Base-by-base conservation (phyloP, 2,329 filamentous ascomycete genomes). In the Dothistroma septosporum region DNA sequence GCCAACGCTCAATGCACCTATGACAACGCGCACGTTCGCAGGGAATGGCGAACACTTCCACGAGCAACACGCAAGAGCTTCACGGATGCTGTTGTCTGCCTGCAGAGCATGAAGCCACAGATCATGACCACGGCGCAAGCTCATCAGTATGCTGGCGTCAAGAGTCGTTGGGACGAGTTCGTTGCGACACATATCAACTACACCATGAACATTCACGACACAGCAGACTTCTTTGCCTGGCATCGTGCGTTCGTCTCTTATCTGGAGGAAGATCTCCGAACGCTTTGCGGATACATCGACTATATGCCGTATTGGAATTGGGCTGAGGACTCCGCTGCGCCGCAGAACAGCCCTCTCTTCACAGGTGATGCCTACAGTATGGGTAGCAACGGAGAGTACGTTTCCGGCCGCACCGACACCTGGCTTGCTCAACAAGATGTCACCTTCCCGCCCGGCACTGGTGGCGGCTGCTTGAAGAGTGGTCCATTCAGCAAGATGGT, bases 381-480 rank as follows among this genome's bases (percentile, higher is more conserved):
- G 62, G 69, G 71, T 22, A 60, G 66, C 61, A 73, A 74, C 41
- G 72, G 72, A 50, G 58, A 61, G 22, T 72, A 64, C 63, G 65
- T 72, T 31, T 35, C 67, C 33, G 64, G 66, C 55, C 66, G 69
- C 28, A 44, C 57, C 37, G 62, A 68, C 63, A 71, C 68, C 49
- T 72, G 68, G 65, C 65, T 72, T 2, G 67, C 66, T 12, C 59
- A 60, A 32, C 62, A 67, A 21, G 58, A 68, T 52, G 57, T 79
- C 61, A 74, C 66, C 21, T 69, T 81, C 10, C 80, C 79, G 0
- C 77, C 78, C 0, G 83, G 81, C n/a, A 76, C 76, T 0, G 83
- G 83, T 14, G 83, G 83, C 44, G 83, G 83, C 1, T 85, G 83
- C 67, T 75, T 86, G 2, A 75, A 70, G 14, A 76, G 73, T 0